Conservation (phyloP, 345 rosid species). For the Fremontodendron californicum region DNA sequence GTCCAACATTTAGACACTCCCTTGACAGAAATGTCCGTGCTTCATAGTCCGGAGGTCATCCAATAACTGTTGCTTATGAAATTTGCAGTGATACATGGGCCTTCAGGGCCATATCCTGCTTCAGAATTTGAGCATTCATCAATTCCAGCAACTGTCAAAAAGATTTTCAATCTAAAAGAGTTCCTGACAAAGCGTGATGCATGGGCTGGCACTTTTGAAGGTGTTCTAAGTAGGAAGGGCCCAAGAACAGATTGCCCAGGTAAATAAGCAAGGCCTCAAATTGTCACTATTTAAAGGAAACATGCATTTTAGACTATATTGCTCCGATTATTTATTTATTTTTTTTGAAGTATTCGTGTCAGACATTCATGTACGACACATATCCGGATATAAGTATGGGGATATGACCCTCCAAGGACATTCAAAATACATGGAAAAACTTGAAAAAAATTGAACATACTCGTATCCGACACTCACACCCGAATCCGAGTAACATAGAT, state of each 20-base stretch:
- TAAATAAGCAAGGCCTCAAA: slow-evolving; percentile 2
- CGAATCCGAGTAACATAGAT: too few relatives aligned
- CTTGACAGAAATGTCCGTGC: too few relatives aligned
- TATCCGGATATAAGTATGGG: too few relatives aligned
- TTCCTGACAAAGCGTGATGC: slow-evolving; percentile 53
- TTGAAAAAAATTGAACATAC: too few relatives aligned
- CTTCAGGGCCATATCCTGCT: slow-evolving; percentile 39
- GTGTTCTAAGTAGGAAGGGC: slow-evolving; percentile 31
- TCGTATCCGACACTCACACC: too few relatives aligned
- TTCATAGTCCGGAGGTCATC: too few relatives aligned
- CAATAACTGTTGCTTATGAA: not conserved
- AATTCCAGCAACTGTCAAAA: slow-evolving; percentile 51
- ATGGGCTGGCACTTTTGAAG: slow-evolving; percentile 59
- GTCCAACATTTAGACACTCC: too few relatives aligned
- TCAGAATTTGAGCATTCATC: slow-evolving; percentile 63
- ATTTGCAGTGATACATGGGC: slow-evolving; percentile 42
- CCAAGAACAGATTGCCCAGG: slow-evolving; percentile 55
- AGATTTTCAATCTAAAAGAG: slow-evolving; percentile 44
- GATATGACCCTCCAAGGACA: too few relatives aligned
- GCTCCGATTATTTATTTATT: too few relatives aligned
- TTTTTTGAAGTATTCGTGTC: too few relatives aligned
- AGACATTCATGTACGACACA: too few relatives aligned
- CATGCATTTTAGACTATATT: not conserved
- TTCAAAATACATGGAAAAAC: too few relatives aligned
- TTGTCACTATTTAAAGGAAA: not conserved